Percentiles rank a stretch among this genome's conserved stretches.
These are phyloP conservation scores for Prunus mongolica DNA, from an alignment of 306 rosid species.

Conservation along the genomic window DNA sequence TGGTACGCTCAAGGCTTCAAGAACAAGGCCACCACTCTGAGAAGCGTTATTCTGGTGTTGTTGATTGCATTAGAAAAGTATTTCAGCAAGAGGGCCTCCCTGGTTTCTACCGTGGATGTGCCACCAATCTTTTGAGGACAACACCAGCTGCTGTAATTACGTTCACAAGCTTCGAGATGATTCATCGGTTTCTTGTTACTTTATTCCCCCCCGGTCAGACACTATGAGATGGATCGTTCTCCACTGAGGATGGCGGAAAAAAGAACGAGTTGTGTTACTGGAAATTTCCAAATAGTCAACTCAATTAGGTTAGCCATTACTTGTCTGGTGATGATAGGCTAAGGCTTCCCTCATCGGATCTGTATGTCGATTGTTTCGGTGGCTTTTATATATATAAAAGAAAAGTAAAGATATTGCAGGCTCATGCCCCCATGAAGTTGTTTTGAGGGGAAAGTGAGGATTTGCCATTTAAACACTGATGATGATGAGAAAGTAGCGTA, in stretches of 20 bases:
- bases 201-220: constrained; percentile 53
- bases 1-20: constrained; percentile 87
- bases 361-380: constrained; percentile 4
- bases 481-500: constrained; percentile 28
- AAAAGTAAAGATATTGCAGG: constrained; percentile 15
- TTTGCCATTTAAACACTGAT: constrained; percentile 24
- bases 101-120: constrained; percentile 85
- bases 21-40: constrained; percentile 90
- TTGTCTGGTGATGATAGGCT: too few species aligned
- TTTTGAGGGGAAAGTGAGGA: constrained; percentile 25
- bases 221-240: constrained; percentile 42
- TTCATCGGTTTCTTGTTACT: constrained; percentile 77
- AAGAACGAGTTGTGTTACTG: background rate
- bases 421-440: constrained; percentile 9
- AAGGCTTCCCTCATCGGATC: too few species aligned
- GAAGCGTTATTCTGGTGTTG: constrained; percentile 71
- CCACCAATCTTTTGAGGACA: constrained; percentile 77
- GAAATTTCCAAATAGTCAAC: background rate
- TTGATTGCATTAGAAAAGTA: constrained; percentile 65
- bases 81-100: constrained; percentile 70
- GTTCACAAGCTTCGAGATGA: constrained; percentile 92
- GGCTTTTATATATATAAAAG: background rate
- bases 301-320: constrained; percentile 19
- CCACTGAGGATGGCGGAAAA: background rate
- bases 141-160: constrained; percentile 90